These are phyloP conservation scores for Cordyceps militaris DNA, from an alignment of 2,329 filamentous ascomycete species.

Conservation along the genomic window DNA sequence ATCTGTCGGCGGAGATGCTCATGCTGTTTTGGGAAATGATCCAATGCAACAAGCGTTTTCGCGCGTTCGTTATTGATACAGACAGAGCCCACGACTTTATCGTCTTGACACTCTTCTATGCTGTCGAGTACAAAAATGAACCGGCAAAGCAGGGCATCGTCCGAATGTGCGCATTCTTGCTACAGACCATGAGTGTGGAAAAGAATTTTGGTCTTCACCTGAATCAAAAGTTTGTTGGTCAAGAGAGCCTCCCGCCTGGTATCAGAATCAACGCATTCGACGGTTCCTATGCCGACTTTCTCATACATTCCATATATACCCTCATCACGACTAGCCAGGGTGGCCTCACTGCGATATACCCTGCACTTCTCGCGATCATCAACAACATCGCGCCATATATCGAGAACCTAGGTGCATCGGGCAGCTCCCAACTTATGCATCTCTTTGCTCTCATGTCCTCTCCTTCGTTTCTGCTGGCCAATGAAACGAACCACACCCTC, in stretches of 20 bases:
- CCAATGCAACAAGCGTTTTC: constrained; percentile 95
- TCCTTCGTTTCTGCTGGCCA: constrained; percentile 83
- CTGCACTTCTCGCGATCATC: constrained; percentile 82
- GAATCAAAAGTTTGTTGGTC: constrained; percentile 81
- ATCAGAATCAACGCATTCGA: constrained; percentile 80
- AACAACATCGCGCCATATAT: constrained; percentile 88
- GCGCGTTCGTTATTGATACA: constrained; percentile 94
- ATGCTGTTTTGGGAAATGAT: constrained; percentile 97
- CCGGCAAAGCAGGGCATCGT: constrained; percentile 84
- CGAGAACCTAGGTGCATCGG: constrained; percentile 64
- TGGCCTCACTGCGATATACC: constrained; percentile 84
- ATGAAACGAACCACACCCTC: constrained; percentile 81
- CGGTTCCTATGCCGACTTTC: constrained; percentile 87
- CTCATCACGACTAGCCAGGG: constrained; percentile 89
- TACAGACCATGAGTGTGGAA: constrained; percentile 93
- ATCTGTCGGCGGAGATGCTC: constrained; percentile 90
- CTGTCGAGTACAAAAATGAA: constrained; percentile 81
- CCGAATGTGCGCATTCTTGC: constrained; percentile 92
- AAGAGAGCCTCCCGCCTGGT: constrained; percentile 75
- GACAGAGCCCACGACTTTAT: constrained; percentile 90
- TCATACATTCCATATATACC: constrained; percentile 90
- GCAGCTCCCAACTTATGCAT: constrained; percentile 77
- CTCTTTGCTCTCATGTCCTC: constrained; percentile 89
- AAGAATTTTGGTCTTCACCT: constrained; percentile 82
- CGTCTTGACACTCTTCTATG: constrained; percentile 84